A percentile compares a stretch with the other conserved stretches of the same genome.
Conservation (phyloP, 2,329 filamentous ascomycete species). For the Penicillium expansum region DNA sequence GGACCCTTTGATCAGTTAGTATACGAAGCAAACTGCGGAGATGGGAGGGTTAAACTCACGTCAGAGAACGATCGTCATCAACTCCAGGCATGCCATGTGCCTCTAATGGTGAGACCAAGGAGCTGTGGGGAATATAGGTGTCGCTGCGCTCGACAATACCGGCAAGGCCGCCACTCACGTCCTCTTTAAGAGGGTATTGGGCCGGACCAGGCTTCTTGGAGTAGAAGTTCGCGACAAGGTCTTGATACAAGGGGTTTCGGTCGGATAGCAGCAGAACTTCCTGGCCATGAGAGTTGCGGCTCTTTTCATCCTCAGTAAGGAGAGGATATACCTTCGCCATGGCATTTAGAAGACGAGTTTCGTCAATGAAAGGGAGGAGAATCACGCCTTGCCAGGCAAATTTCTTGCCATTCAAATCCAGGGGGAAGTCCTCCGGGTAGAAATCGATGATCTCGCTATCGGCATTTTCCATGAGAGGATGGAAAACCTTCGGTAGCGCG, state of each 20-base stretch:
- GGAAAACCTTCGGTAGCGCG: conserved; percentile 83
- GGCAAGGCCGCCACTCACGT: conserved; percentile 71
- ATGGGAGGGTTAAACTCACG: conserved; percentile 52
- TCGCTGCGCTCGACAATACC: conserved; percentile 80
- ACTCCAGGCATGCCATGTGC: conserved; percentile 69
- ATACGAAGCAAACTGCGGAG: not conserved
- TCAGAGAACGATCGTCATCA: conserved; percentile 82
- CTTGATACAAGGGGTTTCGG: conserved; percentile 78
- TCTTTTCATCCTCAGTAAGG: conserved; percentile 71
- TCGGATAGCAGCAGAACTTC: conserved; percentile 85
- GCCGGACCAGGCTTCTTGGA: conserved; percentile 74
- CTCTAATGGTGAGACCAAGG: conserved; percentile 73
- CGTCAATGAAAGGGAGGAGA: conserved; percentile 92
- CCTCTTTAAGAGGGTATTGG: conserved; percentile 70
- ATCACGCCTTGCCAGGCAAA: conserved; percentile 97
- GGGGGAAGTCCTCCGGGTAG: conserved; percentile 88
- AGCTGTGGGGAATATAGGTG: conserved; percentile 78
- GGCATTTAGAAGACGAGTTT: conserved; percentile 75
- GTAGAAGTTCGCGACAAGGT: conserved; percentile 82
- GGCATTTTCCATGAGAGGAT: conserved; percentile 81
- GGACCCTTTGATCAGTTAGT: conserved; percentile 59
- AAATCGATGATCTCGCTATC: conserved; percentile 96
- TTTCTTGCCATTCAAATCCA: conserved; percentile 97
- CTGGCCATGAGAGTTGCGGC: conserved; percentile 74
- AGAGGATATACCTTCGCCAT: conserved; percentile 80